Percentiles rank a stretch among this genome's conserved stretches.
Evolutionary conservation across 176 grass and related monocot species (phyloP).

Genomic region (Cocos nucifera): DNA sequence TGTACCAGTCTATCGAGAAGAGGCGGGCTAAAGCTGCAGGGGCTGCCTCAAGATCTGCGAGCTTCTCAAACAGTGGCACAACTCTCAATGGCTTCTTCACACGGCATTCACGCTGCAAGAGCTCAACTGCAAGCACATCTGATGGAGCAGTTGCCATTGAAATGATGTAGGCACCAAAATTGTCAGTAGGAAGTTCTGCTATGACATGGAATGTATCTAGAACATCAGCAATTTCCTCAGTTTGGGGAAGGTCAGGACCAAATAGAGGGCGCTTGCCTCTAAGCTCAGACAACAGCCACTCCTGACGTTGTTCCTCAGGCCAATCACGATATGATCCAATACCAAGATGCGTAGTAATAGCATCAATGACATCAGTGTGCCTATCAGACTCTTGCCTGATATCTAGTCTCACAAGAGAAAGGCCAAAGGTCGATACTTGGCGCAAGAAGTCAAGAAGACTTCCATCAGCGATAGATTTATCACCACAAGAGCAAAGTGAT

Average conservation of each 20-base stretch:
- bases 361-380: slow-evolving; percentile 88
- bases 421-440: slow-evolving; percentile 94
- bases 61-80: slow-evolving; percentile 95
- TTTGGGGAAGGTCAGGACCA: slow-evolving; percentile 77
- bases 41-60: slow-evolving; percentile 84
- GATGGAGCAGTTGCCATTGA: slow-evolving; percentile 97
- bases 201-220: slow-evolving; percentile 77
- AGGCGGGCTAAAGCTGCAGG: slow-evolving; percentile 74
- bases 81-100: slow-evolving; percentile 75
- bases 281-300: slow-evolving; percentile 81
- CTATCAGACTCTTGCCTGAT: slow-evolving; percentile 99
- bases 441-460: slow-evolving; percentile 97
- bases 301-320: slow-evolving; percentile 93
- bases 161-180: slow-evolving; percentile 90
- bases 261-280: slow-evolving; percentile 85
- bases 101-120: slow-evolving; percentile 78
- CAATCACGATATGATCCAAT: slow-evolving; percentile 90
- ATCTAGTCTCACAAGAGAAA: slow-evolving; percentile 94
- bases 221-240: slow-evolving; percentile 82
- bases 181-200: slow-evolving; percentile 78
- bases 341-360: slow-evolving; percentile 77
- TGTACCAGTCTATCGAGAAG: slow-evolving; percentile 95
- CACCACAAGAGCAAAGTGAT: slow-evolving; percentile 85
- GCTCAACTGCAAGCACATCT: slow-evolving; percentile 91
- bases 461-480: slow-evolving; percentile 87